Evolutionary conservation across 148 eudicot species (phyloP), one percentile per base, ranked within the genome.

Genomic region (Silene uniflora): DNA sequence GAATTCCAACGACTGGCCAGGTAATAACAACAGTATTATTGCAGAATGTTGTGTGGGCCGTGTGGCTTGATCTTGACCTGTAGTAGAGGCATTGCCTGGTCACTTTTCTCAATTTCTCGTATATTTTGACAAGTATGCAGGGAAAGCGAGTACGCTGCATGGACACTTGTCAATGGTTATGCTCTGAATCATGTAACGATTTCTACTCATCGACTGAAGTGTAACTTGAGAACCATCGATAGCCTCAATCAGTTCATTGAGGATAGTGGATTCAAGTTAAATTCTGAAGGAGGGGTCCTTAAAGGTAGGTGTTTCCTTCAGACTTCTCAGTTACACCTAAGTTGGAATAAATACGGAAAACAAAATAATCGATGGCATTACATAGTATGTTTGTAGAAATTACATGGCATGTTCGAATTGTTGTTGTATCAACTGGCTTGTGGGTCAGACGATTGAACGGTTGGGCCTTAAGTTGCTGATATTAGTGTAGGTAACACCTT

Each of bases 81-180:
- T 19, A 25, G 11, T 54, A 25, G 13, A 21, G 46, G 19, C 47
- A 14, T 25, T 55, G 17, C 77, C 12, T 59, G 27, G 44, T 44
- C 17, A 21, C 55, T 55, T 68, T 22, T 35, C 59, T 58, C n/a
- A 67, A n/a, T 32, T 59, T 76, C 66, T 76, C 19, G 61, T n/a
- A 52, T 47, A 24, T 6, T 42, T 10, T 76, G 68, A 55, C 73
- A 27, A 25, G 63, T 82, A 46, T 77, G 6, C 88, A 95, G 99
- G 81, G 99, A 95, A 84, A 95, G 99, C 67, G 99, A 95, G 79
- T 95, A 95, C 79, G 99, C 99, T 60, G 99, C 99, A 16, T 95
- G 99, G 99, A 95, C 99, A 62, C 91, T 95, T 42, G 97, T 95
- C 39, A 95, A 95, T 82, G 99, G 97, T 73, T 92, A 90, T 78